Base-by-base conservation (phyloP, 768 basidiomycete genomes). In the Tephrocybe sp. region DNA sequence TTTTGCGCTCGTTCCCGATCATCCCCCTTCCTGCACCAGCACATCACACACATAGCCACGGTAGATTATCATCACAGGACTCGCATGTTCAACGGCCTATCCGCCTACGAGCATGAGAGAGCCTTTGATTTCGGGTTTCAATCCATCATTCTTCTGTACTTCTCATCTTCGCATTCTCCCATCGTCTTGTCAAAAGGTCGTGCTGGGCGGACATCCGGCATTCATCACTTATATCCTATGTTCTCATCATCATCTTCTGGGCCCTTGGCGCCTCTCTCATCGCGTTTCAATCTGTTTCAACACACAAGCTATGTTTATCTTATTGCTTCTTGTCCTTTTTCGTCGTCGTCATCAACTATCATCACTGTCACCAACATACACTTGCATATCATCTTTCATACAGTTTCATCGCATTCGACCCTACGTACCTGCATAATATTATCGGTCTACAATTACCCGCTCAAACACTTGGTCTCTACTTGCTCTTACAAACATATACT, bases 1-100 rank as follows among this genome's bases (percentile, higher is more conserved):
- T 80, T 3, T 68, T 80, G 22, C 68, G 71, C 41, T 65, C 77
- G 13, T 81, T 81, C 42, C 78, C 79, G 22, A 58, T 52, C 26
- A 56, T 80, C 52, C 77, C 79, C 11, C 47, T 69, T 30, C 61
- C 69, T n/a, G 32, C 49, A 24, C 39, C 51, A 9, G 31, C 54
- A 19, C 57, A 56, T 36, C 57, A 62, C 60, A 43, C n/a, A n/a
- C 61, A 61, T 31, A 49, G 47, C 36, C 54, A 61, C 44, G 47
- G 38, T 12, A 40, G 32, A 31, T 31, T 55, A 32, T 47, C 55
- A 47, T 54, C 52, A 40, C 48, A 54, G 35, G 44, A 48, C 16
- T 37, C 58, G 16, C 59, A 62, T 25, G 57, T 49, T 9, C 59
- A 45, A 27, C 47, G 44, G 13, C 37, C 60, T 3, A 55, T 58